Conservation (phyloP, 768 basidiomycete genomes). For the Amanita brunnescens region DNA sequence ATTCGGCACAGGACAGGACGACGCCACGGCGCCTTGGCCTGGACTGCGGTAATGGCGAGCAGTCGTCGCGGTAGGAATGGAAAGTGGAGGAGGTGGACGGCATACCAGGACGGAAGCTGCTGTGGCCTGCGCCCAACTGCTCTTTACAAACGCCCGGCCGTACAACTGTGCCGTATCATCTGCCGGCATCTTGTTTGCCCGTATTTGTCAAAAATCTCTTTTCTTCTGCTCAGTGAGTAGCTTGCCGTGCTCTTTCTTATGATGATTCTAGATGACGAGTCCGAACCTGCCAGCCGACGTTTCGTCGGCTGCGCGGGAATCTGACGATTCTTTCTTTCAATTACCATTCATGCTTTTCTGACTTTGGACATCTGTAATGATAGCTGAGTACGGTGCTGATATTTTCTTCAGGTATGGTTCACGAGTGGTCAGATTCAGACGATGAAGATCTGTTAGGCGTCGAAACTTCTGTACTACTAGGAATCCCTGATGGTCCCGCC, state of each 20-base stretch:
- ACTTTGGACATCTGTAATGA: conserved; percentile 23
- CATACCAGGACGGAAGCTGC: conserved; percentile 2
- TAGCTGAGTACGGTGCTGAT: conserved; percentile 13
- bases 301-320: conserved; percentile 41
- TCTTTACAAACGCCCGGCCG: background rate
- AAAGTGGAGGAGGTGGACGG: conserved; percentile 13
- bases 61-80: conserved; percentile 17
- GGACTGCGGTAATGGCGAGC: conserved; percentile 26
- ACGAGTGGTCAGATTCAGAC: conserved; percentile 80
- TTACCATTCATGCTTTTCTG: conserved; percentile 96
- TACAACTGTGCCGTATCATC: background rate
- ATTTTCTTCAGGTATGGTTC: conserved; percentile 30
- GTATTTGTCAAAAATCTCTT: background rate
- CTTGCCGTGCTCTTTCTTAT: conserved; percentile 11
- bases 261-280: conserved; percentile 71
- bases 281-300: conserved; percentile 55
- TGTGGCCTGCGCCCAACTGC: conserved; percentile 7
- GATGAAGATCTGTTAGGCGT: conserved; percentile 45
- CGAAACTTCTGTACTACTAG: conserved; percentile 71
- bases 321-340: conserved; percentile 55
- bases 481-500: conserved; percentile 71
- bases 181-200: background rate
- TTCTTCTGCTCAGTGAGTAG: conserved; percentile 15
- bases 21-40: conserved; percentile 43
- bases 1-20: conserved; percentile 60